These are phyloP conservation scores for Colletotrichum chlorophyti DNA, from an alignment of 2,329 filamentous ascomycete genomes.

Conservation along the genomic window DNA sequence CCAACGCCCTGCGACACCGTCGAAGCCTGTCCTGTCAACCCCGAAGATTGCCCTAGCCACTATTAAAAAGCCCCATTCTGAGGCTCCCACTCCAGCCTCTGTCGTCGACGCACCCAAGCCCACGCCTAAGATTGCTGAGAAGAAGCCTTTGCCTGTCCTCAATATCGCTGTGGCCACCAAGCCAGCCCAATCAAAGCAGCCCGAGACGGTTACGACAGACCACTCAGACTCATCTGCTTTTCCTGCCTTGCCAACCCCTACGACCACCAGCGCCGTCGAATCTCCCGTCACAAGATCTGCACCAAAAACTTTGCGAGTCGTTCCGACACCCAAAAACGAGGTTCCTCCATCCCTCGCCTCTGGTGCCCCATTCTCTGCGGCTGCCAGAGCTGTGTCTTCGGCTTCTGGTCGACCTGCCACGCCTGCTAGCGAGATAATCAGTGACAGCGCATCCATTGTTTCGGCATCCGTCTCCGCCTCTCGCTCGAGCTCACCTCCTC, in stretches of 20 bases:
- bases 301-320: conserved; percentile 73
- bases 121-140: conserved; percentile 38
- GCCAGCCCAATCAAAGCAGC: conserved; percentile 36
- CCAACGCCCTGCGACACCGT: conserved; percentile 37
- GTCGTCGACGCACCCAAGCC: conserved; percentile 4
- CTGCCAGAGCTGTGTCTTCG: conserved; percentile 52
- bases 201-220: conserved; percentile 39
- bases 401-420: conserved; percentile 67
- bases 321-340: conserved; percentile 71
- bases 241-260: conserved; percentile 57
- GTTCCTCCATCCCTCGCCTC: conserved; percentile 44
- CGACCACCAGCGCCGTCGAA: conserved; percentile 49
- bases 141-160: conserved; percentile 49
- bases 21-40: conserved; percentile 42
- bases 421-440: conserved; percentile 75
- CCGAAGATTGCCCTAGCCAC: conserved; percentile 42
- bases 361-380: conserved; percentile 33
- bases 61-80: conserved; percentile 40
- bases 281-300: conserved; percentile 59
- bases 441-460: conserved; percentile 78
- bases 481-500: conserved; percentile 75
- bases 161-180: conserved; percentile 59
- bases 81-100: not conserved
- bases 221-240: conserved; percentile 49
- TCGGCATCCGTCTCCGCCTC: conserved; percentile 74